Conservation (phyloP, 116 monocot species). For the Phalaenopsis hybrid region DNA sequence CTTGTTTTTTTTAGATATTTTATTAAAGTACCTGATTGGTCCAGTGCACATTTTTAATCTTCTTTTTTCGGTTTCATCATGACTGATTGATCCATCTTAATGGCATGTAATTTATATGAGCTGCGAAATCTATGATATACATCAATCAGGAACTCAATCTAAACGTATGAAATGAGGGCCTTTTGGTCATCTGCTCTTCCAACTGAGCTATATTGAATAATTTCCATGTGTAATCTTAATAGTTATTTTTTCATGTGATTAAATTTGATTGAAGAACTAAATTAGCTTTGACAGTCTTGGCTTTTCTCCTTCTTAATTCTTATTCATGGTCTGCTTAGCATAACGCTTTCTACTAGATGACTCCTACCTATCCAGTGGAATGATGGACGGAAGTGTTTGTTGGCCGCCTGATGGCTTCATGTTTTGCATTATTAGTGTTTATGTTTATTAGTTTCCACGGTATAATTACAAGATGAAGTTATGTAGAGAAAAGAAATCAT, state of each 20-base stretch:
- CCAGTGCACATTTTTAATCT: not conserved
- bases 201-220: not conserved
- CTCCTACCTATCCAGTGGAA: not conserved
- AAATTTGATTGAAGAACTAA: not conserved
- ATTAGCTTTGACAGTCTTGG: not conserved
- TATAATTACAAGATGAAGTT: not conserved
- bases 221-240: not conserved
- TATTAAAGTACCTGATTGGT: not conserved
- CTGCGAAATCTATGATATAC: not conserved
- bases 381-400: not conserved
- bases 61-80: not conserved
- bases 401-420: not conserved
- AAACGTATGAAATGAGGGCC: not conserved
- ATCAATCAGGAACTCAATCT: not conserved
- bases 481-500: not conserved
- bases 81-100: not conserved
- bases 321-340: not conserved
- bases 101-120: not conserved
- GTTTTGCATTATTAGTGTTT: not conserved
- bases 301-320: not conserved
- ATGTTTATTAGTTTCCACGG: not conserved
- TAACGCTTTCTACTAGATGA: not conserved
- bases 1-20: not conserved
- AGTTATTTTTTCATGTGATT: not conserved
- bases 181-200: not conserved